Evolutionary conservation across 164 flowering plant species (phyloP), one percentile per base, ranked within the genome.

Genomic region (Aristolochia californica): DNA sequence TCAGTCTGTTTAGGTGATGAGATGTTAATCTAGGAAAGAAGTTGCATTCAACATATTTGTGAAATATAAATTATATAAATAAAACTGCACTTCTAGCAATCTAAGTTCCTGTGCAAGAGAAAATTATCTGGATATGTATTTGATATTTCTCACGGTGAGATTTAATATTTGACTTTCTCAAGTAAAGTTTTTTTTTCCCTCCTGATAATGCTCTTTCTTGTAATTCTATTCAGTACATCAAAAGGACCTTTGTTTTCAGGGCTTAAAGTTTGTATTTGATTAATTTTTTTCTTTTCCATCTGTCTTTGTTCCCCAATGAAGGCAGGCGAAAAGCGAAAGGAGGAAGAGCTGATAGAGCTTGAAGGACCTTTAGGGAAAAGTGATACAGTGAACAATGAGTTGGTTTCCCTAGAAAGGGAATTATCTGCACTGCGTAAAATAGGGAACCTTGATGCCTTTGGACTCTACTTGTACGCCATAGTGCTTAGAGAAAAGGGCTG

Each of bases 291-390:
- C 27, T 22, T 13, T 50, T 14, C 23, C 54, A 57, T 53, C 38
- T 26, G 14, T 34, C 2, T 45, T 60, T 67, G 0, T 62, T 78
- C 59, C 17, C 63, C 62, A 55, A 45, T 72, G 64, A 54, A 93
- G 99, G 95, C 96, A 62, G 99, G 99, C 58, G 96, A 94, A 75
- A 90, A 86, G 73, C 78, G 99, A 60, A 94, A 87, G 72, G 99
- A 90, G 60, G 99, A 94, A 74, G 99, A 94, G 68, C 72, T 70
- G 57, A 78, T 90, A 71, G 99, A 94, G 68, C 88, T 90, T 47
- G 99, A 85, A 61, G 96, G 97, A 18, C 87, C 95, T 22, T 67
- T 86, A 43, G 96, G 97, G 48, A 90, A 82, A 74, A 75, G 87
- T 45, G 82, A 82, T 54, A 80, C 77, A 57, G 84, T 80, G 70